phyloP scores from a whole-genome alignment of 345 rosid genomes.

The Dipteronia dyeriana region DNA sequence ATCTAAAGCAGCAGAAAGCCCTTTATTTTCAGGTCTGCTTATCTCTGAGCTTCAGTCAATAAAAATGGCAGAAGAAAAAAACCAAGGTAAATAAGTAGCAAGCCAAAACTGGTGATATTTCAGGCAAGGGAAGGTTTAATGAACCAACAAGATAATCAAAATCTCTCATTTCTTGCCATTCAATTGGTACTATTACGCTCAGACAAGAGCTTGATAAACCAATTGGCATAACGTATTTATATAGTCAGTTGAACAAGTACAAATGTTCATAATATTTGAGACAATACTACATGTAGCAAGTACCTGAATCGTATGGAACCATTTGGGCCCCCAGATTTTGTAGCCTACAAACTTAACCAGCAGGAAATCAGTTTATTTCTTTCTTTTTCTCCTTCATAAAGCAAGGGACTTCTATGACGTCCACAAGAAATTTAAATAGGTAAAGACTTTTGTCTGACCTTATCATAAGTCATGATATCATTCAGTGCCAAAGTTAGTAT shows the following conservation, averaged over 20 bases:
- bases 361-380: constrained; percentile 23
- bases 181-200: neutral
- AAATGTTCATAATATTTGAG: neutral
- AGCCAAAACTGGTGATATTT: constrained; percentile 2
- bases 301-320: constrained; percentile 93
- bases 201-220: neutral
- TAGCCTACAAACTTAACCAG: constrained; percentile 53
- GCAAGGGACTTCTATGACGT: constrained; percentile 11
- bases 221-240: neutral
- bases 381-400: constrained; percentile 2
- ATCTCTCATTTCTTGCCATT: neutral
- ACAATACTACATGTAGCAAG: constrained; percentile 22
- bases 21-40: constrained; percentile 81
- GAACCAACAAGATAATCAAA: neutral
- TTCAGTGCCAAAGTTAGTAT: constrained; percentile 73
- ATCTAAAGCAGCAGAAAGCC: constrained; percentile 64
- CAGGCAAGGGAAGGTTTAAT: constrained; percentile 1
- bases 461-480: constrained; percentile 84
- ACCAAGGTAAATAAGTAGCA: constrained; percentile 9
- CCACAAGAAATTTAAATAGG: neutral
- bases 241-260: neutral
- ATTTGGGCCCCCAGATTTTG: constrained; percentile 95
- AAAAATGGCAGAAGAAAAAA: constrained; percentile 22
- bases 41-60: constrained; percentile 86
- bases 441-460: constrained; percentile 51